Conservation (phyloP, 129 eudicot species). For the Escallonia rubra region DNA sequence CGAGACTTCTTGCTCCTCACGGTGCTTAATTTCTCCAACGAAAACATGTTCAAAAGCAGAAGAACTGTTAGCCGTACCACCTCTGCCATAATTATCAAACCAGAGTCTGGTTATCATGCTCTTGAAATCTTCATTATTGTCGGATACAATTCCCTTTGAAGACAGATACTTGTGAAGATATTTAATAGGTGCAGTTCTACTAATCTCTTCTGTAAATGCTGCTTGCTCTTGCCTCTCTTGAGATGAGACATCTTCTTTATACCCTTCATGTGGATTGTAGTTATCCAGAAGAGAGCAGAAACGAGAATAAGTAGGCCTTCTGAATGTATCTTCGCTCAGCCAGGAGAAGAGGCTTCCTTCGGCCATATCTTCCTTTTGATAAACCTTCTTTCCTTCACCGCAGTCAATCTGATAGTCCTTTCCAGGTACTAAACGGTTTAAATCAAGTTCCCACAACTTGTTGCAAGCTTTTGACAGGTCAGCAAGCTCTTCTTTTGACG, state of each 20-base stretch:
- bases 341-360: slow-evolving; percentile 71
- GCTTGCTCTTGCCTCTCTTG: slow-evolving; percentile 83
- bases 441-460: slow-evolving; percentile 92
- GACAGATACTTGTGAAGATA: slow-evolving; percentile 69
- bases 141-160: slow-evolving; percentile 43
- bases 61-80: slow-evolving; percentile 82
- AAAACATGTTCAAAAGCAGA: slow-evolving; percentile 99
- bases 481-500: slow-evolving; percentile 61
- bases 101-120: slow-evolving; percentile 61
- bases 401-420: slow-evolving; percentile 82
- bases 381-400: slow-evolving; percentile 83
- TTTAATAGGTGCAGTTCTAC: slow-evolving; percentile 89
- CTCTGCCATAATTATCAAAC: slow-evolving; percentile 89
- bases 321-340: slow-evolving; percentile 55
- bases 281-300: slow-evolving; percentile 86
- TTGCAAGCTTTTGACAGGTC: slow-evolving; percentile 71
- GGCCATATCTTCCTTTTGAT: slow-evolving; percentile 81
- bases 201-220: slow-evolving; percentile 90
- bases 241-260: slow-evolving; percentile 72
- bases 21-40: slow-evolving; percentile 88
- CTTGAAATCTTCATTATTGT: slow-evolving; percentile 54
- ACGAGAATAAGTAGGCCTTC: slow-evolving; percentile 69
- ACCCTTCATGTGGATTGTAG: slow-evolving; percentile 89
- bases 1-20: slow-evolving; percentile 76
- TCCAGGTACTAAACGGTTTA: slow-evolving; percentile 81